Percentiles rank a stretch among this genome's conserved stretches.
Conservation (phyloP, 2,329 filamentous ascomycete species). For the Trichophyton benhamiae region DNA sequence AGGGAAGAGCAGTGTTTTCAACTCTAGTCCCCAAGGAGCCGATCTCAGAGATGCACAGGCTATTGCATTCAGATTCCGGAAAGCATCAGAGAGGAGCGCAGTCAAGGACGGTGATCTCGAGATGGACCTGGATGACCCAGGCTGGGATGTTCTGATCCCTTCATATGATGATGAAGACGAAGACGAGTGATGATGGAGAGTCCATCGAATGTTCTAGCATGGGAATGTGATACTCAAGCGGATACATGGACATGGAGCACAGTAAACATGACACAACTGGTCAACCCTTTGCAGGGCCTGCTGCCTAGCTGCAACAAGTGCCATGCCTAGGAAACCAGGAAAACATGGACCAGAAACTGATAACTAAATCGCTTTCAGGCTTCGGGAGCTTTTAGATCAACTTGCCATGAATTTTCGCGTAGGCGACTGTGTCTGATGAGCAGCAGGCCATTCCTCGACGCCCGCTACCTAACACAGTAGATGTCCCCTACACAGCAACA, state of each 20-base stretch:
- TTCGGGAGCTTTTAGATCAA: too few species aligned
- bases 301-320: not conserved
- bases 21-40: slow-evolving; percentile 22
- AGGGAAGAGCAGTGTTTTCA: slow-evolving; percentile 22
- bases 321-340: not conserved
- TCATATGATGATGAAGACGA: slow-evolving; percentile 14
- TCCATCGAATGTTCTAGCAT: not conserved
- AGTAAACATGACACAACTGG: not conserved
- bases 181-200: not conserved
- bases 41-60: slow-evolving; percentile 30
- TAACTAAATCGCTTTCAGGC: too few species aligned
- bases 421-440: too few species aligned
- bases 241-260: not conserved
- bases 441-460: too few species aligned
- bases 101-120: slow-evolving; percentile 21
- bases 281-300: not conserved
- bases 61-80: slow-evolving; percentile 29
- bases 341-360: too few species aligned
- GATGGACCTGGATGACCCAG: slow-evolving; percentile 20
- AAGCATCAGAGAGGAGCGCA: slow-evolving; percentile 25
- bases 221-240: not conserved
- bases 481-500: too few species aligned
- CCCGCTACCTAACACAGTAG: too few species aligned
- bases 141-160: slow-evolving; percentile 15
- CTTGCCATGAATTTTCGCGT: too few species aligned